Evolutionary conservation across 2,329 filamentous ascomycete genomes (phyloP), one percentile per base, ranked within the genome.

Genomic region (Coleophoma crateriformis): DNA sequence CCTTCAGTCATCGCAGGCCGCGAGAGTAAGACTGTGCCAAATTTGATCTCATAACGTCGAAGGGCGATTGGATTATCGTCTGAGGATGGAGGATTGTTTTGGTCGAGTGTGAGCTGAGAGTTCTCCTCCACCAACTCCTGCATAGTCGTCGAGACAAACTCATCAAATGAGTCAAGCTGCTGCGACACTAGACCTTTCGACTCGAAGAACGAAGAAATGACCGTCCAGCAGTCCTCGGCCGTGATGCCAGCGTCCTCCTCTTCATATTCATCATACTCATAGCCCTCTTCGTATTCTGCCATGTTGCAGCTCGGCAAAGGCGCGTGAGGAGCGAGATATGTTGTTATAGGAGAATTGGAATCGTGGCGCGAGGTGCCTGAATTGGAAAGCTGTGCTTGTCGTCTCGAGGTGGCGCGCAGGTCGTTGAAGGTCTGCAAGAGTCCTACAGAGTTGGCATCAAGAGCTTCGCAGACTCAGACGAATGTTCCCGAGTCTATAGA

Each of bases 151-250:
- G 87, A 85, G 50, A 94, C 91, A 64, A 99, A 99, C 67, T 97
- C 91, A 71, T 99, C 90, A 71, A 96, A 99, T 0, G 95, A 99
- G 68, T 97, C 92, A 55, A 97, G 85, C 74, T 99, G 94, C 71
- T 99, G 92, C 14, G 94, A 96, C 19, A 96, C 94, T 33, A 99
- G 79, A 63, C 94, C 92, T 72, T 97, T 99, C 55, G 84, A 81
- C 61, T 96, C 90, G 73, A 99, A 99, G 76, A 96, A 97, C 10
- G 94, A 88, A 50, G 88, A 90, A 67, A 99, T 97, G 64, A 97
- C 92, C 57, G 87, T 88, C 94, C 95, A 99, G 76, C 90, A 96
- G 72, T 99, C 95, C 74, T 97, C 94, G 53, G 91, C 89, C 22
- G 91, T 96, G 72, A 97, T 96, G 60, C 76, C 76, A 52, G 78